Evolutionary conservation across 2,329 filamentous ascomycete species (phyloP).

Genomic region (Aspergillus novofumigatus): DNA sequence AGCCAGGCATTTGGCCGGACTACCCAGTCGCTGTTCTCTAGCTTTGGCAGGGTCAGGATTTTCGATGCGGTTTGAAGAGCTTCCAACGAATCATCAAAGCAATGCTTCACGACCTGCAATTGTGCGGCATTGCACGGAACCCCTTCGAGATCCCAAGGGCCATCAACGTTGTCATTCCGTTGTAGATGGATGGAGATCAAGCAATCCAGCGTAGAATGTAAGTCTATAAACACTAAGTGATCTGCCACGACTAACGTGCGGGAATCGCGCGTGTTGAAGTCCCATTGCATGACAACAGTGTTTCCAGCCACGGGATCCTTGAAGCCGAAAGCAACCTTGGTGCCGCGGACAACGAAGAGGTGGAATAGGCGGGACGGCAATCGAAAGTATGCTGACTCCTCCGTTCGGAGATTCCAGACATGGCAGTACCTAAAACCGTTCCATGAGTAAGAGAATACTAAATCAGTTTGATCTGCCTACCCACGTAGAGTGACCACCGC

Average conservation of each 20-base stretch:
- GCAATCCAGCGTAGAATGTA: constrained; percentile 11
- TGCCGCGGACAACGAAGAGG: constrained; percentile 17
- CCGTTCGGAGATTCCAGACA: constrained; percentile 25
- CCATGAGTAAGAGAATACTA: neutral
- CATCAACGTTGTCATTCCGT: neutral
- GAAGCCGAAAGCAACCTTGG: constrained; percentile 20
- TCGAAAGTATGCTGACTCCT: constrained; percentile 21
- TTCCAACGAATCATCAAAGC: neutral
- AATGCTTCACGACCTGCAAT: constrained; percentile 13
- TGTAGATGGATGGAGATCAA: constrained; percentile 17
- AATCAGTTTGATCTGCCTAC: constrained; percentile 13
- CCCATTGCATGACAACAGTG: constrained; percentile 19
- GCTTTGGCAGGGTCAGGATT: neutral
- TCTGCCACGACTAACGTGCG: constrained; percentile 10
- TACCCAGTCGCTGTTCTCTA: neutral
- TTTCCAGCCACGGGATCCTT: neutral
- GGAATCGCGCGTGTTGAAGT: constrained; percentile 13
- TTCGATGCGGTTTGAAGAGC: neutral
- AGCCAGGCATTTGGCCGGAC: neutral
- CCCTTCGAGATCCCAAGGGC: neutral
- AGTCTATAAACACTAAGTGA: constrained; percentile 11
- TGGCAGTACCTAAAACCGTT: constrained; percentile 23
- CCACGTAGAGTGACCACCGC: constrained; percentile 18
- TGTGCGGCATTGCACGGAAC: constrained; percentile 1
- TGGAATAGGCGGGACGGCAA: constrained; percentile 19